These are phyloP conservation scores for Paracorniculantispora psalliotae DNA, from an alignment of 2,329 filamentous ascomycete genomes.

Conservation along the genomic window DNA sequence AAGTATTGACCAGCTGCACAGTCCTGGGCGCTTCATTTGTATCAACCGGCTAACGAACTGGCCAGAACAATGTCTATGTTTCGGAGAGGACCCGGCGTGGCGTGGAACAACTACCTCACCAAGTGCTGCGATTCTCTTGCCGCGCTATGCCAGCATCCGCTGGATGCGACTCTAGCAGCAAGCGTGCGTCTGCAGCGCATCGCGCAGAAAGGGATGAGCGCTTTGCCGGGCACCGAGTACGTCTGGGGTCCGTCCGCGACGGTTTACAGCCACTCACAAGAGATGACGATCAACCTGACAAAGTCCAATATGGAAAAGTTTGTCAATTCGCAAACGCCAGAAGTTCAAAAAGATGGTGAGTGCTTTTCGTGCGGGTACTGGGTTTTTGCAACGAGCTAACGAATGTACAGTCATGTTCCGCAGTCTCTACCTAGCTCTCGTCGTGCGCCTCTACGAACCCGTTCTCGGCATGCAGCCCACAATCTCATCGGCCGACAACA, in stretches of 20 bases:
- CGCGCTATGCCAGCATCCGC: slow-evolving; percentile 2
- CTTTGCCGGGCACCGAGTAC: slow-evolving; percentile 2
- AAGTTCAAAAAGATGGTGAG: not conserved
- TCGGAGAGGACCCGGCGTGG: slow-evolving; percentile 1
- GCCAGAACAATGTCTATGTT: slow-evolving; percentile 9
- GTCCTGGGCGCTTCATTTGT: no score
- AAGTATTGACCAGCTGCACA: not conserved
- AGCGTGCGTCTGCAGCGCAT: slow-evolving; percentile 4
- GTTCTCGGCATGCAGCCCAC: slow-evolving; percentile 22
- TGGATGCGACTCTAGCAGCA: not conserved
- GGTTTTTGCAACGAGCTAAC: not conserved
- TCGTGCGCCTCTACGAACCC: slow-evolving; percentile 28
- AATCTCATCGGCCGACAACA: not conserved
- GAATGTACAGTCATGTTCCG: not conserved
- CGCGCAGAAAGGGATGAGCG: not conserved
- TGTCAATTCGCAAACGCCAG: not conserved
- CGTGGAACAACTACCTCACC: slow-evolving; percentile 6
- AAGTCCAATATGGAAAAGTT: slow-evolving; percentile 7
- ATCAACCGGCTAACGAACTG: not conserved
- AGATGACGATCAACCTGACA: slow-evolving; percentile 8
- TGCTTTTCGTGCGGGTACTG: no score
- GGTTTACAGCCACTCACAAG: slow-evolving; percentile 1
- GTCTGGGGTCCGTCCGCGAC: slow-evolving; percentile 4
- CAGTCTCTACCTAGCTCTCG: slow-evolving; percentile 22
- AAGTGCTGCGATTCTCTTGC: slow-evolving; percentile 8